Evolutionary conservation across 2,329 filamentous ascomycete genomes (phyloP).

Genomic region (Chaetomium globosum): DNA sequence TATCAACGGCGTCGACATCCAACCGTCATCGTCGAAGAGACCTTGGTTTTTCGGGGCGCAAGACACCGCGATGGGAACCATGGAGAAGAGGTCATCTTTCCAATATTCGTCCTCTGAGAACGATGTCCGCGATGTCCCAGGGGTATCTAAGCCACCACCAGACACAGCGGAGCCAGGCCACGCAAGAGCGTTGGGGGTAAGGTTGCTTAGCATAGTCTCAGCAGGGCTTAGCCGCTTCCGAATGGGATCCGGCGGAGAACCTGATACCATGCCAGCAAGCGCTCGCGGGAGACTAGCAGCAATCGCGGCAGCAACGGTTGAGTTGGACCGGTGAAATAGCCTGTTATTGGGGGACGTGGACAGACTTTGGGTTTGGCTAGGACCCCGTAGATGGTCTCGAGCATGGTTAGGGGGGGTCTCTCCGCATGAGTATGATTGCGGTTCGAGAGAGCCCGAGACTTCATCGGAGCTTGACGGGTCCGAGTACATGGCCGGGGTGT

Average conservation of each 20-base stretch:
- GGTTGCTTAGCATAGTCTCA: constrained; percentile 60
- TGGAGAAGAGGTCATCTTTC: constrained; percentile 50
- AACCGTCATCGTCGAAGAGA: constrained; percentile 70
- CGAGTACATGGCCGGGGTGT: constrained; percentile 58
- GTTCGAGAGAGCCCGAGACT: constrained; percentile 55
- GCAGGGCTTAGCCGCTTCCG: constrained; percentile 63
- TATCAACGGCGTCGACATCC: constrained; percentile 62
- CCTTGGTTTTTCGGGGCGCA: constrained; percentile 63
- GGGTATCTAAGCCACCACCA: constrained; percentile 48
- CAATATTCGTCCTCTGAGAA: constrained; percentile 58
- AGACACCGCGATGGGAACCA: constrained; percentile 56
- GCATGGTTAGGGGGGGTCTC: constrained; percentile 61
- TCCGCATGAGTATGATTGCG: constrained; percentile 61
- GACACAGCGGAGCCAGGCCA: constrained; percentile 54
- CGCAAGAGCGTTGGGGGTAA: constrained; percentile 57
- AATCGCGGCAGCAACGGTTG: constrained; percentile 59
- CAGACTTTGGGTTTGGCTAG: constrained; percentile 55
- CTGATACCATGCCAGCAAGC: constrained; percentile 46
- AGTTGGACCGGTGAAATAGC: constrained; percentile 57
- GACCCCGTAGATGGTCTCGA: constrained; percentile 49
- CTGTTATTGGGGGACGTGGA: constrained; percentile 63
- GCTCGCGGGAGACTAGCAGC: constrained; percentile 57
- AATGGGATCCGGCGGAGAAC: constrained; percentile 46
- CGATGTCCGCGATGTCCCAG: constrained; percentile 54
- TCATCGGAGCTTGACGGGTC: constrained; percentile 63